Percentiles rank a stretch among this genome's conserved stretches.
phyloP scores from a whole-genome alignment of 1,284 basidiomycete genomes.

The Meira miltonrushii region DNA sequence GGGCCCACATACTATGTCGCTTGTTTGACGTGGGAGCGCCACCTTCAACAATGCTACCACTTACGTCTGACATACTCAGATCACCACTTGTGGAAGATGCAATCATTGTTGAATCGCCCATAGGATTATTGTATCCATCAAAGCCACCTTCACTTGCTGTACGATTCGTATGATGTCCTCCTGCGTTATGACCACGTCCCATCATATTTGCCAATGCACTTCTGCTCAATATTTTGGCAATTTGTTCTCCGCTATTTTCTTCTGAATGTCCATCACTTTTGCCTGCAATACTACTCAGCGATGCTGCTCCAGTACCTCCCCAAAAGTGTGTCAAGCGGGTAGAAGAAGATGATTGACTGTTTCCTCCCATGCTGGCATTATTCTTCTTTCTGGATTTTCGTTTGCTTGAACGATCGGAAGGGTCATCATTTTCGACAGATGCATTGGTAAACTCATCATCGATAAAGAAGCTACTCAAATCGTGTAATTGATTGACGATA shows the following conservation, averaged over 20 bases:
- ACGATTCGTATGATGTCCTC: too few relatives aligned
- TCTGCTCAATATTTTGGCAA: background rate
- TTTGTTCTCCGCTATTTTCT: background rate
- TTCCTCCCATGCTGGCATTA: too few relatives aligned
- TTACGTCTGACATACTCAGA: too few relatives aligned
- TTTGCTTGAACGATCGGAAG: too few relatives aligned
- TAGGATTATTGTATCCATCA: background rate
- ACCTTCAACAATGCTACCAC: too few relatives aligned
- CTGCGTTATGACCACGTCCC: too few relatives aligned
- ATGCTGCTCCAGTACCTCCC: too few relatives aligned
- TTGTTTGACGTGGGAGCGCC: background rate
- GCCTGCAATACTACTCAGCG: too few relatives aligned
- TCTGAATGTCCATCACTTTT: too few relatives aligned
- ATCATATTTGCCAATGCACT: background rate
- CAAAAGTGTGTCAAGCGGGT: too few relatives aligned
- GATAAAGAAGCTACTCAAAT: slow-evolving; percentile 46
- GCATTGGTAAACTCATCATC: slow-evolving; percentile 20
- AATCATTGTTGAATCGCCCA: background rate
- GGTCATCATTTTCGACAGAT: background rate
- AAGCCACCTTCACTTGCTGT: background rate
- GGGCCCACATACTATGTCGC: background rate
- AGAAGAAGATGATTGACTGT: too few relatives aligned
- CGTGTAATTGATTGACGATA: slow-evolving; percentile 47
- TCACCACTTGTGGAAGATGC: background rate
- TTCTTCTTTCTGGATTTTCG: too few relatives aligned